Percentiles rank a stretch among this genome's conserved stretches.
Evolutionary conservation across 2,329 filamentous ascomycete species (phyloP).

Genomic region (Trichoderma atrobrunneum): DNA sequence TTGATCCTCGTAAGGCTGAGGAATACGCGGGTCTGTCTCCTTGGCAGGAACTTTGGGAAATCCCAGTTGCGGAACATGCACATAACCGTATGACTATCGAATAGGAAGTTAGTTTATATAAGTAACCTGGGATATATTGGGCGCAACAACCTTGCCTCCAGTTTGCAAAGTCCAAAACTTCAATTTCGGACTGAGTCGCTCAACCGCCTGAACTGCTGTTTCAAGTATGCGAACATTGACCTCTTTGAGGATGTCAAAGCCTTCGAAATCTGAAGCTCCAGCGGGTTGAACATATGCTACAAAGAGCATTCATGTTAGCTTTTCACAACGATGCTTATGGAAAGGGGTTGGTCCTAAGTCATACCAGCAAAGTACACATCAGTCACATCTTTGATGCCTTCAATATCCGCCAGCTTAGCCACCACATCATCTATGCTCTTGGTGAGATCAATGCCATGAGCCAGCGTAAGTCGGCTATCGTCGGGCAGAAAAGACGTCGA

Average conservation of each 20-base stretch:
- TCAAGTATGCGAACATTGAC: constrained; percentile 6
- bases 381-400: constrained; percentile 8
- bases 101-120: neutral
- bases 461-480: neutral
- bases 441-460: constrained; percentile 5
- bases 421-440: constrained; percentile 5
- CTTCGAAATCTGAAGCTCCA: constrained; percentile 9
- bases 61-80: constrained; percentile 11
- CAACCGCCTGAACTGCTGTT: constrained; percentile 8
- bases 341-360: no score
- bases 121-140: neutral
- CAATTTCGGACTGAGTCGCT: neutral
- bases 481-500: neutral
- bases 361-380: constrained; percentile 17
- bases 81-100: neutral
- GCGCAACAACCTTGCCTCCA: constrained; percentile 5
- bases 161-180: constrained; percentile 14
- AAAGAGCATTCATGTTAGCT: neutral
- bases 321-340: neutral
- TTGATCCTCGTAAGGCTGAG: constrained; percentile 14
- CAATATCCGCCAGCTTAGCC: neutral
- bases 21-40: constrained; percentile 12
- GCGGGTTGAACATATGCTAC: constrained; percentile 13
- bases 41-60: constrained; percentile 12
- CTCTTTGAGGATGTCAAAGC: constrained; percentile 11